Evolutionary conservation across 192 early-diverging fungal species (phyloP).

Genomic region (Chytriomyces sp.): DNA sequence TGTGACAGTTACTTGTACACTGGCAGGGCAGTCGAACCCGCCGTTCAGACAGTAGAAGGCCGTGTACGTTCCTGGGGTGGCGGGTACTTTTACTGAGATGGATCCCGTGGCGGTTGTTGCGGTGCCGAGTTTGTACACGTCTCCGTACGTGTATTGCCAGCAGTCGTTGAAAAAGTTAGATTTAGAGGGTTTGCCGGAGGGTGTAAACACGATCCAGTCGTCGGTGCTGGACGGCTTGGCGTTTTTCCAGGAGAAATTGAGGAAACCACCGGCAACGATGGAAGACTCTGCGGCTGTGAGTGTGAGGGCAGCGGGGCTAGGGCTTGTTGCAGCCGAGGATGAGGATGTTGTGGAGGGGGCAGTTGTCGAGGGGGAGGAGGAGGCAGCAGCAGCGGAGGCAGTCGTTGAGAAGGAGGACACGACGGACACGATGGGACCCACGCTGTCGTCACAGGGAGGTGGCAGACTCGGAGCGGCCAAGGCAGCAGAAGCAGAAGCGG

Average conservation of each 20-base stretch:
- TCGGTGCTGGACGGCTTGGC: not conserved
- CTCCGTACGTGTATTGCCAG: conserved; percentile 35
- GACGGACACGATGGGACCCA: no score
- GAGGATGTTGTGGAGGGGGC: no score
- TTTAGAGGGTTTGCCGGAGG: not conserved
- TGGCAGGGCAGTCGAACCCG: conserved; percentile 19
- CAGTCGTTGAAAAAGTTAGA: conserved; percentile 6
- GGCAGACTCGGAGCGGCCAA: no score
- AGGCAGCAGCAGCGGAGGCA: no score
- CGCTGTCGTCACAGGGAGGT: no score
- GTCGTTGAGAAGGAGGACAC: no score
- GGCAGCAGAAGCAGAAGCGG: no score
- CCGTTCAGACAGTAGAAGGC: conserved; percentile 24
- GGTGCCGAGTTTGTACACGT: not conserved
- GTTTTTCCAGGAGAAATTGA: conserved; percentile 2
- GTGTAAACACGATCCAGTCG: conserved; percentile 11
- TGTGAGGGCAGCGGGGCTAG: not conserved
- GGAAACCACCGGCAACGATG: conserved; percentile 7
- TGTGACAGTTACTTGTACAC: conserved; percentile 9
- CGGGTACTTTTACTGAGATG: conserved; percentile 28
- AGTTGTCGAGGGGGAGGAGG: no score
- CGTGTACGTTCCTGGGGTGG: conserved; percentile 24
- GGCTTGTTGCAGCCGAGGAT: no score
- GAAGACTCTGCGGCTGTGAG: not conserved
- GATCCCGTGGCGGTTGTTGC: not conserved